These are phyloP conservation scores for Ganoderma meredithae DNA, from an alignment of 1,284 basidiomycete species.

Conservation along the genomic window DNA sequence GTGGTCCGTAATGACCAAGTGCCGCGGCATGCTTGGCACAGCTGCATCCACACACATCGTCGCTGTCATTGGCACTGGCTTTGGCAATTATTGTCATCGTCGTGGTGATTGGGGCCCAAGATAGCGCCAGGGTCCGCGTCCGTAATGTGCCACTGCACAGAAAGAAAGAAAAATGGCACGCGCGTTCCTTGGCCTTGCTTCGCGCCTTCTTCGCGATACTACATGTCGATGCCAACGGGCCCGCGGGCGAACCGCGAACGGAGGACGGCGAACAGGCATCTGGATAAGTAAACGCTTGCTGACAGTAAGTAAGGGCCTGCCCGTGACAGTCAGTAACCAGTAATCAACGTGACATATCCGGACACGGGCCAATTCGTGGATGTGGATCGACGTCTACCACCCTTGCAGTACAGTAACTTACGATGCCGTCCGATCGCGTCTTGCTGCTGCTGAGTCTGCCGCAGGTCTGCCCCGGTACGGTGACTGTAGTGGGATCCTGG, in stretches of 20 bases:
- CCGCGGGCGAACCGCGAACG: background rate
- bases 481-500: too few relatives aligned
- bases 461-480: too few relatives aligned
- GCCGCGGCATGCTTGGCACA: background rate
- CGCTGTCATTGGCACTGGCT: too few relatives aligned
- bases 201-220: background rate
- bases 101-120: background rate
- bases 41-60: too few relatives aligned
- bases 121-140: background rate
- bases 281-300: background rate
- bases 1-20: background rate
- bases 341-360: too few relatives aligned
- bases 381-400: background rate
- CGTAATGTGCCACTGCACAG: background rate
- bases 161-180: background rate
- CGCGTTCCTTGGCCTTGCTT: background rate
- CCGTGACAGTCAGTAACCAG: too few relatives aligned
- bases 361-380: background rate
- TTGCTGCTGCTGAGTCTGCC: too few relatives aligned
- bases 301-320: too few relatives aligned
- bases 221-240: background rate
- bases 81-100: too few relatives aligned
- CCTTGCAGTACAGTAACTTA: too few relatives aligned
- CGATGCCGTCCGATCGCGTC: too few relatives aligned
- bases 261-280: background rate